These are phyloP conservation scores for Lobosporangium transversale DNA, from an alignment of 192 early-diverging fungal genomes.

Conservation along the genomic window DNA sequence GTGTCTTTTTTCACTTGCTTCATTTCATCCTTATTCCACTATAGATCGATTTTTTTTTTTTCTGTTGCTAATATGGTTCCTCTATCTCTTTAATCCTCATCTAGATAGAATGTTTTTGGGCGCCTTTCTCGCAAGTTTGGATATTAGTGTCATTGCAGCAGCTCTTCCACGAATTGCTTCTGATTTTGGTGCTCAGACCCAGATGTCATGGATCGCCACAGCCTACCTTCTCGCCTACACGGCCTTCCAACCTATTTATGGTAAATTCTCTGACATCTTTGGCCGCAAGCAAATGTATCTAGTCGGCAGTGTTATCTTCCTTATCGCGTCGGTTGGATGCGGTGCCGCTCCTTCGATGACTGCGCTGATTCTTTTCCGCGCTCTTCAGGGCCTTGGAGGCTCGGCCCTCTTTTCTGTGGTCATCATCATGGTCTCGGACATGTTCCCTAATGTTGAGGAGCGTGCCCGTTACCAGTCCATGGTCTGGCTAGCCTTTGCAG, in stretches of 20 bases:
- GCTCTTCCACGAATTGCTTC: constrained; percentile 74
- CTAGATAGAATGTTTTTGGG: constrained; percentile 67
- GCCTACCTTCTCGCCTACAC: constrained; percentile 76
- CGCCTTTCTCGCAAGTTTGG: constrained; percentile 78
- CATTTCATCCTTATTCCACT: background rate
- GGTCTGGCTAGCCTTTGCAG: constrained; percentile 77
- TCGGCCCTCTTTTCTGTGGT: constrained; percentile 76
- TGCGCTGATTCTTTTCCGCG: constrained; percentile 76
- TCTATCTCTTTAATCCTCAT: too few relatives aligned
- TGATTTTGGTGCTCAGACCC: constrained; percentile 71
- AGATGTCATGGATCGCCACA: constrained; percentile 85
- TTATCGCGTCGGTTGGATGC: constrained; percentile 54
- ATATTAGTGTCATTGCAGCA: constrained; percentile 87
- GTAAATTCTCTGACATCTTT: constrained; percentile 80
- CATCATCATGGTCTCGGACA: constrained; percentile 86
- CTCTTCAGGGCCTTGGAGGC: constrained; percentile 83
- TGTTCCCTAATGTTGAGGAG: constrained; percentile 77
- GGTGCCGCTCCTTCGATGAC: constrained; percentile 57
- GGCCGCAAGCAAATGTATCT: constrained; percentile 56
- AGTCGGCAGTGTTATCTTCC: constrained; percentile 39
- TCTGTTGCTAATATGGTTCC: too few relatives aligned
- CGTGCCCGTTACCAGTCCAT: constrained; percentile 84
- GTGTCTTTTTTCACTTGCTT: background rate
- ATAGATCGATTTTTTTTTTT: too few relatives aligned
- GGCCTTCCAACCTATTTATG: constrained; percentile 81